Base-by-base conservation (phyloP, 441 rosid species). In the Dalechampia spathulata region DNA sequence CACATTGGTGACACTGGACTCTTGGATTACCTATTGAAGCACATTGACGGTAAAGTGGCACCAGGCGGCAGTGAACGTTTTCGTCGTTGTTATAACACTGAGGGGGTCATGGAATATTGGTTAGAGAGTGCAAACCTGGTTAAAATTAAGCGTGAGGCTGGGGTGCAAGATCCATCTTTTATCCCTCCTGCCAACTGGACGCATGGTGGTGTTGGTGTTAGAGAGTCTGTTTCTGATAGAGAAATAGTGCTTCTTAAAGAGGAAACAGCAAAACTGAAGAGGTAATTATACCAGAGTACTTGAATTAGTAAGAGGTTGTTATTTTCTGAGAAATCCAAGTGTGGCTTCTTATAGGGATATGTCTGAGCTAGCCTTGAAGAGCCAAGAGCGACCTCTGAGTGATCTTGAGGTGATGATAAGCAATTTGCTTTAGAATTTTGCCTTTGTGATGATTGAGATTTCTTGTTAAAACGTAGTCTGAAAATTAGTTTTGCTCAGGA, bases 1-100 rank as follows among this genome's bases (percentile, higher is more conserved):
- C 66, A 52, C 50, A 86, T 91, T 60, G 92, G 92, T 57, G 98
- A 91, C 61, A 91, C 96, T 55, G 98, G 98, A 19, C 89, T 91
- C 55, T 81, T 91, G 70, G 98, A 91, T 70, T 96, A 91, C 68
- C 75, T 80, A 17, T 63, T 86, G 68, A 91, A 84, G 92, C 93
- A 91, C 69, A 75, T 86, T 27, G 95, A 83, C 64, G 95, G 95
- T 43, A 82, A 75, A 64, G 85, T 91, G 49, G 92, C 96, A 9
- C 95, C 96, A 11, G 82, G 85, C 49, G 96, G 95, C 66, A 46
- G 63, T 36, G 90, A 87, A 52, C 74, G 98, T 39, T 87, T 85
- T 69, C 78, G 95, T 62, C 85, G 98, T 52, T 86, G 95, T 75
- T 75, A 81, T 75, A 86, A 85, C 67, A 81, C 93, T 0, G 74